These are phyloP conservation scores for Copromyces sp. DNA, from an alignment of 495 filamentous ascomycete genomes.

Conservation along the genomic window DNA sequence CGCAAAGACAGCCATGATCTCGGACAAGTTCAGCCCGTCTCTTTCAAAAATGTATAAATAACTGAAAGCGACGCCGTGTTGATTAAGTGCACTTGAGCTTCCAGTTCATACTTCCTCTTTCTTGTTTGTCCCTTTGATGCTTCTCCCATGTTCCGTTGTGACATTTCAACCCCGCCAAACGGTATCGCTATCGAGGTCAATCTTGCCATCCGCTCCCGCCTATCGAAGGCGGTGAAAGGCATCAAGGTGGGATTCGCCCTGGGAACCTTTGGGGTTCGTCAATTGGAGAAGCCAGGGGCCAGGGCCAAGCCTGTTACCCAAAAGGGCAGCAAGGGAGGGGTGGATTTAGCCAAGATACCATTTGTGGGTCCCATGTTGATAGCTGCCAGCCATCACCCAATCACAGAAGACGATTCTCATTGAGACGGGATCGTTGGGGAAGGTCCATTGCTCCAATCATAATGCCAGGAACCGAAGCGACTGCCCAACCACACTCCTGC, in stretches of 20 bases:
- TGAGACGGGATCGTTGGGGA: constrained; percentile 11
- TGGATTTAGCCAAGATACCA: constrained; percentile 14
- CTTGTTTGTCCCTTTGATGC: background rate
- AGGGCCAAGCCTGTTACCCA: background rate
- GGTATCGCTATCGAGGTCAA: background rate
- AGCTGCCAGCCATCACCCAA: background rate
- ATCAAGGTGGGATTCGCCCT: background rate
- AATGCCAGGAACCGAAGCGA: background rate
- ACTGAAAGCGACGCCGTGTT: background rate
- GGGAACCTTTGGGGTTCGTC: constrained; percentile 2
- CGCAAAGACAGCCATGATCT: background rate
- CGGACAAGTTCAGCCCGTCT: background rate
- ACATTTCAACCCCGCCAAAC: constrained; percentile 1
- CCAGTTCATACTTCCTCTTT: background rate
- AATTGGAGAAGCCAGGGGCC: constrained; percentile 5
- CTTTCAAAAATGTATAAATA: background rate
- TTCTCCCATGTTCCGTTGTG: background rate
- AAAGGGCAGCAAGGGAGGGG: background rate
- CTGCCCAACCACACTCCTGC: constrained; percentile 2
- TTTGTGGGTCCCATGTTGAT: background rate
- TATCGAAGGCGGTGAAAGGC: background rate
- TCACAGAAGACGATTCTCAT: background rate
- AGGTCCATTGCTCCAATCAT: constrained; percentile 8
- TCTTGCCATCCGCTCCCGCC: background rate
- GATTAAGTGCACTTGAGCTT: background rate